Conservation (phyloP, 441 rosid species). For the Pelargonium australe region DNA sequence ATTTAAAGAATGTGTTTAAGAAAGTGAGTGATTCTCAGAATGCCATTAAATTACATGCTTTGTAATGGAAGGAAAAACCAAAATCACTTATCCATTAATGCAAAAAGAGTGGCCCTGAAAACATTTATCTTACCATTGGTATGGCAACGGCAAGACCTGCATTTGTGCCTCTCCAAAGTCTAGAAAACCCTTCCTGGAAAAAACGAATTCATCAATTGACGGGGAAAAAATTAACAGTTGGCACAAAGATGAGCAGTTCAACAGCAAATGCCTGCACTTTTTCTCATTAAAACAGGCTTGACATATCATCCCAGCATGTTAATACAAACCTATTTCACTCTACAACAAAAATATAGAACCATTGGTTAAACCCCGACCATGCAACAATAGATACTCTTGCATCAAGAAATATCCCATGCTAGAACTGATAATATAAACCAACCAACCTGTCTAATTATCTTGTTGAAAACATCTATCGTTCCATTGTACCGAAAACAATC, state of each 20-base stretch:
- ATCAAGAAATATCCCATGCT: neutral
- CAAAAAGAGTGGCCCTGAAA: too few relatives aligned
- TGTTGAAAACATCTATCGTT: slow-evolving; percentile 82
- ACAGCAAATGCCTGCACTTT: neutral
- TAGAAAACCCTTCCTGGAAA: slow-evolving; percentile 75
- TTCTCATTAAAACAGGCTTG: too few relatives aligned
- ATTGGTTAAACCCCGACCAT: too few relatives aligned
- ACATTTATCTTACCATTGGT: slow-evolving; percentile 54
- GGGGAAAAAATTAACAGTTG: slow-evolving; percentile 4
- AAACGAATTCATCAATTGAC: slow-evolving; percentile 10
- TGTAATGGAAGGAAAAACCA: neutral
- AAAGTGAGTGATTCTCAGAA: neutral
- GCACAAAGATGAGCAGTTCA: slow-evolving; percentile 1
- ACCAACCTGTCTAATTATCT: slow-evolving; percentile 85
- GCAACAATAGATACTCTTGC: too few relatives aligned
- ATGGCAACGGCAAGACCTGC: slow-evolving; percentile 91
- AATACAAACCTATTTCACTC: too few relatives aligned
- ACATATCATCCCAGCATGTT: too few relatives aligned
- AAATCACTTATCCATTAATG: neutral
- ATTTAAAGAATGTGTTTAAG: slow-evolving; percentile 17
- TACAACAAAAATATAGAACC: too few relatives aligned
- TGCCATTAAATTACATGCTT: neutral
- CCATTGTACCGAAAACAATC: slow-evolving; percentile 97
- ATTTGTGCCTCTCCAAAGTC: slow-evolving; percentile 97
- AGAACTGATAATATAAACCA: neutral